phyloP scores from a whole-genome alignment of 345 rosid genomes.

The Hibiscus trionum region DNA sequence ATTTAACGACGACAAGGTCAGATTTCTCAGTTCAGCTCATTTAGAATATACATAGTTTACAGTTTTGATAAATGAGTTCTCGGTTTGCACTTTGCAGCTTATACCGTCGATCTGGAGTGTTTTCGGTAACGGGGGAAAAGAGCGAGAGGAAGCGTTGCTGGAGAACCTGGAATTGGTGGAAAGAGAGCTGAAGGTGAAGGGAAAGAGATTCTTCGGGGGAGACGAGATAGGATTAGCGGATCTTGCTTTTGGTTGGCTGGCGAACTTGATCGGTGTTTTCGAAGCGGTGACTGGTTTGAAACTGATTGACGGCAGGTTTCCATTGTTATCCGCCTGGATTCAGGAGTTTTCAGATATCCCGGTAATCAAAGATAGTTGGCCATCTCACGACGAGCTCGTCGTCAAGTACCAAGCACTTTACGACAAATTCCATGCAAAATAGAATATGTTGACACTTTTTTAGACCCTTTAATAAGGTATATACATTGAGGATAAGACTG shows the following conservation, averaged over 20 bases:
- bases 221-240: conserved; percentile 28
- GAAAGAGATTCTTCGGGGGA: conserved; percentile 36
- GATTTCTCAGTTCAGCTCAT: background rate
- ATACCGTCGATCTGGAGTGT: background rate
- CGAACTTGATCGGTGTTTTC: conserved; percentile 13
- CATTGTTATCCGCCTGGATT: conserved; percentile 23
- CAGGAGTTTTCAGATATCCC: conserved; percentile 17
- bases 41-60: too few species aligned
- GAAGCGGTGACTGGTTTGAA: conserved; percentile 17
- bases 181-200: conserved; percentile 18
- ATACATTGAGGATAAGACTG: too few species aligned
- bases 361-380: conserved; percentile 22
- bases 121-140: conserved; percentile 4
- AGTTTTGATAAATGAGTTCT: background rate
- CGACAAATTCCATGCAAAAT: background rate
- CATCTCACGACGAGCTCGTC: conserved; percentile 25
- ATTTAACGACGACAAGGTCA: conserved; percentile 31
- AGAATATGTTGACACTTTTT: too few species aligned
- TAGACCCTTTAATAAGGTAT: too few species aligned
- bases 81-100: background rate
- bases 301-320: conserved; percentile 17
- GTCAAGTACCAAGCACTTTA: conserved; percentile 17
- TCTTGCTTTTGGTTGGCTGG: conserved; percentile 32
- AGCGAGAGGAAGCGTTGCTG: conserved; percentile 10
- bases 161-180: conserved; percentile 23